A percentile compares a stretch with the other conserved stretches of the same genome.
These are phyloP conservation scores for Pontederia paniculata DNA, from an alignment of 176 grass and related monocot species.

Conservation along the genomic window DNA sequence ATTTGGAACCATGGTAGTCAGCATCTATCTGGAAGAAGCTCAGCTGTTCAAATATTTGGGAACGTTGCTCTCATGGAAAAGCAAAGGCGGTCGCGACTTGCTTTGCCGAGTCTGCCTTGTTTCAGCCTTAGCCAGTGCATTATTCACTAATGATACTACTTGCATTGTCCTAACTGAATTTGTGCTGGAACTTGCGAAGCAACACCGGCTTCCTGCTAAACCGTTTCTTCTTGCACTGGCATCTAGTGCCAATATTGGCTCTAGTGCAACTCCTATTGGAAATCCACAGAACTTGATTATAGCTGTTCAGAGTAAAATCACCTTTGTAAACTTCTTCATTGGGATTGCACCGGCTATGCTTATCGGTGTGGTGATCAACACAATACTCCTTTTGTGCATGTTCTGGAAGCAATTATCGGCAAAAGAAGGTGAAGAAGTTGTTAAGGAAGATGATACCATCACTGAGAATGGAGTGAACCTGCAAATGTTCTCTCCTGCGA, in stretches of 20 bases:
- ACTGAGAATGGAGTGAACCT: constrained; percentile 65
- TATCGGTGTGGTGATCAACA: constrained; percentile 44
- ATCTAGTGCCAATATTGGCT: constrained; percentile 79
- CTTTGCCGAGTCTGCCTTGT: constrained; percentile 62
- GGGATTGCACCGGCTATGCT: constrained; percentile 74
- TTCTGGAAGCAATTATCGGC: constrained; percentile 61
- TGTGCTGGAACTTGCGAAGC: constrained; percentile 82
- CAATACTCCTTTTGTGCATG: constrained; percentile 43
- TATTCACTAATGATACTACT: constrained; percentile 97
- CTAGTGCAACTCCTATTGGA: constrained; percentile 72
- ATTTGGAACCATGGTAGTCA: constrained; percentile 95
- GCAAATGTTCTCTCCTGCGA: constrained; percentile 79
- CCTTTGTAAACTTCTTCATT: constrained; percentile 48
- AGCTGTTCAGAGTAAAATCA: constrained; percentile 80
- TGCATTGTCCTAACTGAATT: constrained; percentile 69
- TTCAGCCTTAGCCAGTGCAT: constrained; percentile 62
- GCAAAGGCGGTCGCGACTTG: constrained; percentile 69
- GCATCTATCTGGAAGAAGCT: constrained; percentile 82
- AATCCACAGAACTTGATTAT: constrained; percentile 97
- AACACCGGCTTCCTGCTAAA: constrained; percentile 73
- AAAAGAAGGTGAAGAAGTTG: constrained; percentile 27
- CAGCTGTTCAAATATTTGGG: constrained; percentile 94
- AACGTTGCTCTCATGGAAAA: constrained; percentile 51
- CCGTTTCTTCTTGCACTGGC: constrained; percentile 71
- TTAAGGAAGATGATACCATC: constrained; percentile 28